phyloP scores from a whole-genome alignment of 768 basidiomycete species.

The Dacryopinax spathularia region DNA sequence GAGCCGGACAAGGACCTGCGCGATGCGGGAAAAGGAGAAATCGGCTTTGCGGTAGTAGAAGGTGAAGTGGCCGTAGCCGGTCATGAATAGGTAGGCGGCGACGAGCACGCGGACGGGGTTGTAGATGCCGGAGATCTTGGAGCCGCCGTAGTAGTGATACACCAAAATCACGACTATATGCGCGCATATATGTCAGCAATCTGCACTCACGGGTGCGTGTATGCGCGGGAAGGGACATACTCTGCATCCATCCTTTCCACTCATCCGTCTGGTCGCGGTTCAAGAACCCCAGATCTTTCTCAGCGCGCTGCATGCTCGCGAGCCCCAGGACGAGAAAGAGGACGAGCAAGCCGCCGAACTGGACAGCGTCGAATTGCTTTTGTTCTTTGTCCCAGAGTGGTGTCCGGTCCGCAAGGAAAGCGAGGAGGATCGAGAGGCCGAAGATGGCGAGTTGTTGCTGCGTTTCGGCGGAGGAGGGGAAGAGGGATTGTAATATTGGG shows the following conservation, averaged over 20 bases:
- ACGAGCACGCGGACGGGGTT: slow-evolving; percentile 81
- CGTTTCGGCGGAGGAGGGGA: slow-evolving; percentile 27
- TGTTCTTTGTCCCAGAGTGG: slow-evolving; percentile 80
- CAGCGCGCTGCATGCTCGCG: slow-evolving; percentile 48
- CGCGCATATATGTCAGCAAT: too few species aligned
- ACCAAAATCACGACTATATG: slow-evolving; percentile 87
- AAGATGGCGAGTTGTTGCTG: slow-evolving; percentile 42
- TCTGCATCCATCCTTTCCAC: slow-evolving; percentile 99
- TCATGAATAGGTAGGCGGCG: slow-evolving; percentile 84
- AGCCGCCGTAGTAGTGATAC: slow-evolving; percentile 84
- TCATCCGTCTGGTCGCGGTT: slow-evolving; percentile 90
- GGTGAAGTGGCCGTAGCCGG: slow-evolving; percentile 78
- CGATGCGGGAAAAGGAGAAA: slow-evolving; percentile 63
- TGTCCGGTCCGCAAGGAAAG: slow-evolving; percentile 73
- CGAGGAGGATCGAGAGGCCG: slow-evolving; percentile 49
- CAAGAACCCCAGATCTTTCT: slow-evolving; percentile 76
- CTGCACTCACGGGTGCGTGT: not conserved
- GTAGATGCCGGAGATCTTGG: slow-evolving; percentile 82
- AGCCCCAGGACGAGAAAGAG: slow-evolving; percentile 43
- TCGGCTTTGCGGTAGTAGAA: slow-evolving; percentile 85
- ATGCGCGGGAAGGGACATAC: slow-evolving; percentile 31
- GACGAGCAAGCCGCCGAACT: slow-evolving; percentile 43
- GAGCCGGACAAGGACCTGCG: slow-evolving; percentile 64
- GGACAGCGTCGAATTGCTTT: slow-evolving; percentile 61
- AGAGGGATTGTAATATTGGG: slow-evolving; percentile 13